Percentiles rank a stretch among this genome's conserved stretches.
phyloP scores from a whole-genome alignment of 495 filamentous ascomycete genomes.

The Penicillium angulare region DNA sequence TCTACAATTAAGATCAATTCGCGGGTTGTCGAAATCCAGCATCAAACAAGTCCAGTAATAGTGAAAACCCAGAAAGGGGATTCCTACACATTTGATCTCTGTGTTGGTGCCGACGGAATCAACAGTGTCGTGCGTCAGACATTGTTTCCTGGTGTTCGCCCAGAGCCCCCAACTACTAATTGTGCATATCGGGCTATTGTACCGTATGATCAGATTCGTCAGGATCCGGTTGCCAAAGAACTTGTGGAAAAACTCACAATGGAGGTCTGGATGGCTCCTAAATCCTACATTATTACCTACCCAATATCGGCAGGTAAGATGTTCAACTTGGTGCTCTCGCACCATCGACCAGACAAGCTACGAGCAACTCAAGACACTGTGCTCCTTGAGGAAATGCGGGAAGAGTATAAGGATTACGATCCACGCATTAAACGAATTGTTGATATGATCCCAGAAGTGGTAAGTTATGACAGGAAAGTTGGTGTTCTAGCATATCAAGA shows the following conservation, averaged over 20 bases:
- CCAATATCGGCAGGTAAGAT: conserved; percentile 41
- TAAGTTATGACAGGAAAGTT: conserved; percentile 7
- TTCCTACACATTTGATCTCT: conserved; percentile 34
- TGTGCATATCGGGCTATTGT: conserved; percentile 41
- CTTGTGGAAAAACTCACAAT: conserved; percentile 39
- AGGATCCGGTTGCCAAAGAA: conserved; percentile 35
- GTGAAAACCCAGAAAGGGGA: conserved; percentile 33
- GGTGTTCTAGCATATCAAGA: not conserved
- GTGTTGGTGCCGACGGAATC: conserved; percentile 43
- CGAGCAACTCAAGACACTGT: conserved; percentile 18
- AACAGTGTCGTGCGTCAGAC: conserved; percentile 34
- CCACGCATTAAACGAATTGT: conserved; percentile 20
- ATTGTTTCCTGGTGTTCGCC: conserved; percentile 34
- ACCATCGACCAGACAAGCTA: conserved; percentile 24
- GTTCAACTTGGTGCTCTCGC: conserved; percentile 49
- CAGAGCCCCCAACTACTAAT: conserved; percentile 37
- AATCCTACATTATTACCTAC: conserved; percentile 43
- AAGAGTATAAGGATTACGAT: conserved; percentile 24
- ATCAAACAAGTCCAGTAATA: conserved; percentile 20
- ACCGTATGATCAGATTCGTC: conserved; percentile 34
- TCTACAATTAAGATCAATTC: conserved; percentile 33
- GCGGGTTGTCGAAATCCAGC: conserved; percentile 25
- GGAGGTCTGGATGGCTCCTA: conserved; percentile 42
- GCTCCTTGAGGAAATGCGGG: conserved; percentile 32
- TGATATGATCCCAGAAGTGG: conserved; percentile 19